These are phyloP conservation scores for Pterulicium gracile DNA, from an alignment of 1,284 basidiomycete genomes.

Conservation along the genomic window DNA sequence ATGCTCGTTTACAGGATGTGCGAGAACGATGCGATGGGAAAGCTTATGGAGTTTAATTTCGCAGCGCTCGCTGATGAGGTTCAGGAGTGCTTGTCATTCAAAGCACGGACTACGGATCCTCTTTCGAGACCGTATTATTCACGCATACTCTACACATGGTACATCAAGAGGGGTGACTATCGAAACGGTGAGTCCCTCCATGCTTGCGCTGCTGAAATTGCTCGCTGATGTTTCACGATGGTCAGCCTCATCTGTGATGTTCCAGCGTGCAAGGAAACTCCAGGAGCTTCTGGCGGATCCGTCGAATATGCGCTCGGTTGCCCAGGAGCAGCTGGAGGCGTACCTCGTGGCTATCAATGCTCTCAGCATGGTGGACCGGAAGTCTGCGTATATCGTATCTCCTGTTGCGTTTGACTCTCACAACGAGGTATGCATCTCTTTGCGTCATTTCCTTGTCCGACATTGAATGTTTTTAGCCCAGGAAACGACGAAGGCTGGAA, in stretches of 20 bases:
- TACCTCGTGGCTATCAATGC: conserved; percentile 87
- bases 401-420: conserved; percentile 34
- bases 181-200: conserved; percentile 70
- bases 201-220: conserved; percentile 7
- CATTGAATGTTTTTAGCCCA: conserved; percentile 27
- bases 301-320: conserved; percentile 44
- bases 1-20: conserved; percentile 89
- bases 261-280: conserved; percentile 80
- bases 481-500: conserved; percentile 76
- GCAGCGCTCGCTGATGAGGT: conserved; percentile 81
- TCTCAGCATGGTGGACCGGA: conserved; percentile 70
- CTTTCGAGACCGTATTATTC: conserved; percentile 82
- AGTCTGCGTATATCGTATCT: conserved; percentile 79
- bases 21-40: conserved; percentile 74
- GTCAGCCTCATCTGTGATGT: conserved; percentile 86
- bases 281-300: conserved; percentile 43
- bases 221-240: conserved; percentile 9
- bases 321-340: conserved; percentile 71
- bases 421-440: conserved; percentile 23
- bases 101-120: conserved; percentile 91
- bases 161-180: conserved; percentile 78
- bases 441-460: conserved; percentile 10
- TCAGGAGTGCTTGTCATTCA: conserved; percentile 85
- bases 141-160: conserved; percentile 92
- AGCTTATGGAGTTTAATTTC: conserved; percentile 80